Evolutionary conservation across 148 eudicot genomes (phyloP).

Genomic region (Fagopyrum esculentum): DNA sequence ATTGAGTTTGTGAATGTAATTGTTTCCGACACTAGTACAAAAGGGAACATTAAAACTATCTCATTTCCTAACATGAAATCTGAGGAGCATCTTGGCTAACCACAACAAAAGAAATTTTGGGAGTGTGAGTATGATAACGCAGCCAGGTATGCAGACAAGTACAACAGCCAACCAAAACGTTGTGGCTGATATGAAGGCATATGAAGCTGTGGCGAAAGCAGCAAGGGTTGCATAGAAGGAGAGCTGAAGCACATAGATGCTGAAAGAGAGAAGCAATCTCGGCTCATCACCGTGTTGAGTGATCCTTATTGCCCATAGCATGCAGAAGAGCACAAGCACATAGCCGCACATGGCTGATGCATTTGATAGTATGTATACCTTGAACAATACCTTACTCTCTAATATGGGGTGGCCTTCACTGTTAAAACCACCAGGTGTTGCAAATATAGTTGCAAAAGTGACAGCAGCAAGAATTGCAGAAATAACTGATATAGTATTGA

Average conservation of each 20-base stretch:
- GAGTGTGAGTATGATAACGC: constrained; percentile 18
- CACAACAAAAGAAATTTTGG: constrained; percentile 21
- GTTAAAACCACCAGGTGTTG: constrained; percentile 25
- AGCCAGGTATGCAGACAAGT: constrained; percentile 28
- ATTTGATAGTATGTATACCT: constrained; percentile 34
- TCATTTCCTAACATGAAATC: constrained; percentile 2
- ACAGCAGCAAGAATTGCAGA: constrained; percentile 32
- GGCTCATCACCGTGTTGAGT: constrained; percentile 33
- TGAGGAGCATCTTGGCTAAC: constrained; percentile 23
- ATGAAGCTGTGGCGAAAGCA: constrained; percentile 31
- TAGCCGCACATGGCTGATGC: constrained; percentile 37
- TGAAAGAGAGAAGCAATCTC: constrained; percentile 26
- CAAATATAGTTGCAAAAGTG: constrained; percentile 33
- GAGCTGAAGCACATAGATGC: constrained; percentile 35
- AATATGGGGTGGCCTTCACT: constrained; percentile 20
- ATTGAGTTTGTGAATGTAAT: constrained; percentile 1
- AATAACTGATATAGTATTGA: constrained; percentile 32
- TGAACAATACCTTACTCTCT: constrained; percentile 20
- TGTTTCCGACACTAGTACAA: not conserved
- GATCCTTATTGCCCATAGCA: constrained; percentile 35
- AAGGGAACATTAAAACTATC: not conserved
- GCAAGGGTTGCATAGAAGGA: constrained; percentile 32
- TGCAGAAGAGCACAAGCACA: constrained; percentile 32
- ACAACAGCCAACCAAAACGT: constrained; percentile 36
- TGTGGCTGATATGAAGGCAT: constrained; percentile 25